These are phyloP conservation scores for Teunomyces cretensis DNA, from an alignment of 805 yeast species.

Conservation along the genomic window DNA sequence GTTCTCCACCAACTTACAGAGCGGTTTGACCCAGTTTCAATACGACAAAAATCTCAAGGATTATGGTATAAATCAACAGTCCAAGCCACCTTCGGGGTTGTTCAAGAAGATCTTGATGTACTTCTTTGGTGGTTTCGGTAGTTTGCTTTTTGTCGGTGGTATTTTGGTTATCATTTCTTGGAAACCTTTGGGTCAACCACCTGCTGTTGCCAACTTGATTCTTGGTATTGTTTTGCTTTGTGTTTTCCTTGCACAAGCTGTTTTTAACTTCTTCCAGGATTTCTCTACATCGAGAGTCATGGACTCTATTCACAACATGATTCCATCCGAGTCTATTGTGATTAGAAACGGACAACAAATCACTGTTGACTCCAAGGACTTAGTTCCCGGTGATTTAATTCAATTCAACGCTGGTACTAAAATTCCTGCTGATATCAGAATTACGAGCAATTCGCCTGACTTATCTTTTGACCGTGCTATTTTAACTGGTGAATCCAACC, in stretches of 20 bases:
- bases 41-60: slow-evolving; percentile 13
- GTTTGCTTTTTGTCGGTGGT: slow-evolving; percentile 41
- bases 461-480: slow-evolving; percentile 47
- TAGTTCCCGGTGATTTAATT: slow-evolving; percentile 49
- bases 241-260: slow-evolving; percentile 43
- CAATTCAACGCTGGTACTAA: slow-evolving; percentile 38
- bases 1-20: slow-evolving; percentile 16
- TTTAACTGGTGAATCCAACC: slow-evolving; percentile 50
- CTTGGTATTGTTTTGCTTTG: slow-evolving; percentile 41
- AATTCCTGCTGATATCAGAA: slow-evolving; percentile 49
- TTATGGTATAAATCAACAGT: slow-evolving; percentile 37
- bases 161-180: slow-evolving; percentile 43
- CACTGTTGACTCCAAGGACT: slow-evolving; percentile 28
- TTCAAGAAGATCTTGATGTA: slow-evolving; percentile 34
- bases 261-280: slow-evolving; percentile 48
- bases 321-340: slow-evolving; percentile 39
- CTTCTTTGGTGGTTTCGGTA: slow-evolving; percentile 51
- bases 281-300: slow-evolving; percentile 47
- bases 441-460: slow-evolving; percentile 34
- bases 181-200: slow-evolving; percentile 51
- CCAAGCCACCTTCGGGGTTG: slow-evolving; percentile 36
- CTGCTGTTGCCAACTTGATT: slow-evolving; percentile 42
- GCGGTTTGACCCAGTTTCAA: slow-evolving; percentile 22
- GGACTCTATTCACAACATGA: slow-evolving; percentile 45
- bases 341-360: slow-evolving; percentile 32